These are phyloP conservation scores for Furcasterigmium furcatum DNA, from an alignment of 2,329 filamentous ascomycete species.

Conservation along the genomic window DNA sequence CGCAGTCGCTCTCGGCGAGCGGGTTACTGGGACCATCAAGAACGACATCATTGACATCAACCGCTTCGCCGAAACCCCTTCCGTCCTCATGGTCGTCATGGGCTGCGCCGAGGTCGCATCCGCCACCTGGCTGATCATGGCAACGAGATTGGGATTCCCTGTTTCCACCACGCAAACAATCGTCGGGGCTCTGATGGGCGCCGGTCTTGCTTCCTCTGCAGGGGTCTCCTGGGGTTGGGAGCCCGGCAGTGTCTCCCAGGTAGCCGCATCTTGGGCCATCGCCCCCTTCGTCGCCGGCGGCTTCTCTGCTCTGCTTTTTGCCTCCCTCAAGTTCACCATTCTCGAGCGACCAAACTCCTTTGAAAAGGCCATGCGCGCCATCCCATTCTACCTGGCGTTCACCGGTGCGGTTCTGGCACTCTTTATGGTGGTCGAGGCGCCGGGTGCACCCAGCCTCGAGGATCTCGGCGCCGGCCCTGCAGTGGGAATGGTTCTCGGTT, in stretches of 20 bases:
- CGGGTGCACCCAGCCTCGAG: slow-evolving; percentile 18
- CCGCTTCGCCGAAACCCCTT: slow-evolving; percentile 33
- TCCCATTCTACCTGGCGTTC: slow-evolving; percentile 19
- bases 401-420: slow-evolving; percentile 16
- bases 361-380: slow-evolving; percentile 29
- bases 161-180: slow-evolving; percentile 45
- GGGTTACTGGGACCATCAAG: slow-evolving; percentile 43
- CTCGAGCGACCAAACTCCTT: slow-evolving; percentile 36
- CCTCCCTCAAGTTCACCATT: slow-evolving; percentile 36
- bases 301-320: slow-evolving; percentile 41
- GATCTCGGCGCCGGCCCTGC: slow-evolving; percentile 27
- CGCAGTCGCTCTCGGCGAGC: slow-evolving; percentile 42
- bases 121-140: slow-evolving; percentile 37
- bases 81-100: slow-evolving; percentile 39
- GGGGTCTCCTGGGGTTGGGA: slow-evolving; percentile 35
- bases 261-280: slow-evolving; percentile 44
- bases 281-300: slow-evolving; percentile 39
- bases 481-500: slow-evolving; percentile 19
- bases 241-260: slow-evolving; percentile 39
- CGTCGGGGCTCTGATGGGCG: slow-evolving; percentile 40
- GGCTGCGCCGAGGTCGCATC: slow-evolving; percentile 31
- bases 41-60: slow-evolving; percentile 38
- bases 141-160: slow-evolving; percentile 24
- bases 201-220: slow-evolving; percentile 38
- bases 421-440: slow-evolving; percentile 15